Percentiles rank a stretch among this genome's conserved stretches.
These are phyloP conservation scores for Syzygium oleosum DNA, from an alignment of 345 rosid genomes.

Conservation along the genomic window DNA sequence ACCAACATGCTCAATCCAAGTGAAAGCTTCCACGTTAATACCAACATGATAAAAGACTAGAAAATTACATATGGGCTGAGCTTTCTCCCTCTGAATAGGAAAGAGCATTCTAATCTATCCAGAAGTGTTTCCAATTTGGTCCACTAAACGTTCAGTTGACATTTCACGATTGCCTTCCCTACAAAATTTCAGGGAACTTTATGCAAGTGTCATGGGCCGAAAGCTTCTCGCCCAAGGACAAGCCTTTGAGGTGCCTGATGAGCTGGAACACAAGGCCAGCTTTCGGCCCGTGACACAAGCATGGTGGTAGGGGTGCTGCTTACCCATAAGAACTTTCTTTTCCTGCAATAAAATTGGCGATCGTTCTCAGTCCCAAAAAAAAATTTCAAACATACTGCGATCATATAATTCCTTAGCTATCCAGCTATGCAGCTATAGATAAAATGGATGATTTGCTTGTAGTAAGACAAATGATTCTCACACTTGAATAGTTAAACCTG, in stretches of 20 bases:
- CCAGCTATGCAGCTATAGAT: background rate
- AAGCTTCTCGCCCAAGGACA: background rate
- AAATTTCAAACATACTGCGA: background rate
- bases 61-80: background rate
- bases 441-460: background rate
- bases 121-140: background rate
- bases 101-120: background rate
- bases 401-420: background rate
- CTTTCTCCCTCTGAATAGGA: background rate
- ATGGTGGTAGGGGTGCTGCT: background rate
- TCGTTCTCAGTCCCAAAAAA: background rate
- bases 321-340: background rate
- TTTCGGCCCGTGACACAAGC: background rate
- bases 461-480: background rate
- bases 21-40: background rate
- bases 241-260: background rate
- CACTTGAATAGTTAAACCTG: no score
- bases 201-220: background rate
- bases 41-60: background rate
- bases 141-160: background rate
- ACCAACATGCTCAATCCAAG: background rate
- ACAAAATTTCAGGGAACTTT: background rate
- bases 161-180: background rate
- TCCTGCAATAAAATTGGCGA: background rate
- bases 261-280: background rate